Percentiles rank a stretch among this genome's conserved stretches.
phyloP scores from a whole-genome alignment of 2,329 filamentous ascomycete species.

The Fusarium musae region DNA sequence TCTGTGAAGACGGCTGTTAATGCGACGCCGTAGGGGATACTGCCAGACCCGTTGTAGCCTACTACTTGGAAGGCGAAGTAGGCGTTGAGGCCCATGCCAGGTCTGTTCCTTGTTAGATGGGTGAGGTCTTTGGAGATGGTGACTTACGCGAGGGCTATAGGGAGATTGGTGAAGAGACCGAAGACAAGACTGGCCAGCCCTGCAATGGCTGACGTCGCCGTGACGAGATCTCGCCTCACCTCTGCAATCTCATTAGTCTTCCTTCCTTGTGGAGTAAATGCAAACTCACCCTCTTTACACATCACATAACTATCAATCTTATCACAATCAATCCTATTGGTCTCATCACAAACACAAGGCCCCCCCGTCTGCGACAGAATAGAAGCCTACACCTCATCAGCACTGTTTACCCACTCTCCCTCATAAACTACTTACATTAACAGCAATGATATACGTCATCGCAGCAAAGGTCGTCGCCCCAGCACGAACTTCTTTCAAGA shows the following conservation, averaged over 20 bases:
- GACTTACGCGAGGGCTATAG: conserved; percentile 34
- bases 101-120: conserved; percentile 54
- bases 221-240: conserved; percentile 78
- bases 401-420: not conserved
- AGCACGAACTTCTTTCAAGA: conserved; percentile 71
- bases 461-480: conserved; percentile 64
- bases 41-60: conserved; percentile 76
- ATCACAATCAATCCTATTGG: conserved; percentile 54
- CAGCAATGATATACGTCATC: conserved; percentile 44
- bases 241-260: conserved; percentile 45
- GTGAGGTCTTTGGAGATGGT: conserved; percentile 57
- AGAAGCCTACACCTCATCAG: conserved; percentile 8
- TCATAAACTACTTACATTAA: conserved; percentile 26
- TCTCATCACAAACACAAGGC: conserved; percentile 26
- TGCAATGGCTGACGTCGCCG: conserved; percentile 80
- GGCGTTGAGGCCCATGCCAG: conserved; percentile 71
- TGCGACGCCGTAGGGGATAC: conserved; percentile 76
- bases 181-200: conserved; percentile 65
- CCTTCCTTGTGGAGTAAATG: fast-evolving
- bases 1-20: conserved; percentile 85
- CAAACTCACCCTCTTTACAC: conserved; percentile 47
- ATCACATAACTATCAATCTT: conserved; percentile 57
- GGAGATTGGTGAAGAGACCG: conserved; percentile 32
- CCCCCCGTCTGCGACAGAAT: conserved; percentile 32
- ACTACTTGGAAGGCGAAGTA: conserved; percentile 79